Evolutionary conservation across 495 filamentous ascomycete species (phyloP), one percentile per base, ranked within the genome.

Genomic region (Lichina pygmaea): DNA sequence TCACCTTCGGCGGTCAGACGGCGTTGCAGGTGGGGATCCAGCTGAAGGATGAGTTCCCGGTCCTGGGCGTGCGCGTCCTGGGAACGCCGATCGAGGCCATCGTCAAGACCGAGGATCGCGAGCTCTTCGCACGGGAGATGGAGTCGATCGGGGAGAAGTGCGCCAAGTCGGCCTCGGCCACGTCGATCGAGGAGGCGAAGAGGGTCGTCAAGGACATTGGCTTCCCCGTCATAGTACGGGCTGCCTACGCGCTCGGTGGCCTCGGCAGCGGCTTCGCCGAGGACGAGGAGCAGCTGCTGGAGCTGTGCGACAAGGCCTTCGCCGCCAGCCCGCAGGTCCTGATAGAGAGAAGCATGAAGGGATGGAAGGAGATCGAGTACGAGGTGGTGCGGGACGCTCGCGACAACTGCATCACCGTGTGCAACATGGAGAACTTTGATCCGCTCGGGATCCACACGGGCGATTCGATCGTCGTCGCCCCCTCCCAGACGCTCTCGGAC

Each of bases 371-470:
- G 61, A 79, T 93, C 46, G 86, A 95, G 59, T 95, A 95, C 57
- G 86, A 95, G 59, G 86, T 95, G 34, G 86, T 95, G 36, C 75
- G 86, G 47, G 86, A 95, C 60, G 79, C 78, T 41, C 70, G 74
- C 52, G 89, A 94, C 68, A 95, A 95, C 65, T 94, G 89, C 60
- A 94, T 95, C 52, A 95, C 86, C 13, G 86, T 95, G 41, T 95
- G 86, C 67, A 95, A 95, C 66, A 95, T 95, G 86, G 86, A 95
- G 66, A 95, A 95, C 64, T 95, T 95, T 56, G 86, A 95, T 57
- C 86, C 86, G 36, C 68, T 95, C 34, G 86, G 86, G 56, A 86
- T 92, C 45, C 86, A 95, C 57, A 95, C 86, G 37, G 86, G 86
- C 58, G 86, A 95, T 64, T 92, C 83, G 50, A 93, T 95, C 52